phyloP scores from a whole-genome alignment of 2,329 filamentous ascomycete genomes.

The Xylariaceae sp. region DNA sequence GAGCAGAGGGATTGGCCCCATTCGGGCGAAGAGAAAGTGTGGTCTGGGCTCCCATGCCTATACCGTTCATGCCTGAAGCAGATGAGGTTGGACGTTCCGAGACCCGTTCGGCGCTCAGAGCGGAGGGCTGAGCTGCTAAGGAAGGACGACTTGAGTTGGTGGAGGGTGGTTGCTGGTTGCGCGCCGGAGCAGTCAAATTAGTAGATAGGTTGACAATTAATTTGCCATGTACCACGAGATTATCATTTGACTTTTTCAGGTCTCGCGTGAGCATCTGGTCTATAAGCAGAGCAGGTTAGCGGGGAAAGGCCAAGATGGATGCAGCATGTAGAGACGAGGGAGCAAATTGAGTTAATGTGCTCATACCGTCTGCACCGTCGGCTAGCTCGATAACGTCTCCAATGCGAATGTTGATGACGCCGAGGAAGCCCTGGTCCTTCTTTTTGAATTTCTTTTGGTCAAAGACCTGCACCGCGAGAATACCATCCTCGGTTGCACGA shows the following conservation, averaged over 20 bases:
- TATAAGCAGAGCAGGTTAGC: constrained; percentile 37
- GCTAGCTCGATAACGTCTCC: constrained; percentile 91
- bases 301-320: constrained; percentile 12
- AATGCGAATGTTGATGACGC: constrained; percentile 94
- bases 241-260: constrained; percentile 96
- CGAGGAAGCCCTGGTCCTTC: constrained; percentile 98
- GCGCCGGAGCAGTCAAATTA: constrained; percentile 70
- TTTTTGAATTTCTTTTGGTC: constrained; percentile 99
- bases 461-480: constrained; percentile 96
- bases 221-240: constrained; percentile 95
- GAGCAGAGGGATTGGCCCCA: constrained; percentile 36
- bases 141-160: constrained; percentile 43
- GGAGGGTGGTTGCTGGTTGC: constrained; percentile 32
- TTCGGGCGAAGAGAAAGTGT: constrained; percentile 43
- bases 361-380: constrained; percentile 80
- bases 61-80: constrained; percentile 45
- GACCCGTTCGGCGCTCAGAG: constrained; percentile 37
- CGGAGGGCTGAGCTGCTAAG: constrained; percentile 41
- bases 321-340: constrained; percentile 15
- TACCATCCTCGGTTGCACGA: constrained; percentile 88
- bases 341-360: constrained; percentile 20
- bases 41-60: constrained; percentile 35
- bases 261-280: constrained; percentile 98
- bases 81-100: constrained; percentile 50
- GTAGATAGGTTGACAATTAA: constrained; percentile 95